Base-by-base conservation (phyloP, 2,329 filamentous ascomycete species). In the Ophiosphaerella narmari region DNA sequence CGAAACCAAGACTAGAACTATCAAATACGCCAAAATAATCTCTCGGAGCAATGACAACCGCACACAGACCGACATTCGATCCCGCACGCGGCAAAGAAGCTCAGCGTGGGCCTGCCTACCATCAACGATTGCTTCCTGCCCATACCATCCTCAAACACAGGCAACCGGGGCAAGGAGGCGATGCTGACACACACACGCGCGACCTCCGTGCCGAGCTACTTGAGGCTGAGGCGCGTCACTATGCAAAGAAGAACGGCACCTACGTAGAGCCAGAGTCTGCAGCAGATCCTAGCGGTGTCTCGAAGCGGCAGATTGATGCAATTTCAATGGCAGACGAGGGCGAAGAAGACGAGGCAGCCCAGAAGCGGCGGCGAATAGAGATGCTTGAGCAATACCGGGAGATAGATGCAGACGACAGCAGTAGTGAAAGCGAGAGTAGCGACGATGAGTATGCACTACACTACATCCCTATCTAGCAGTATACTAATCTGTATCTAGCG, bases 1-100 rank as follows among this genome's bases (percentile, higher is more conserved):
- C 66, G 66, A 69, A 68, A 66, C 38, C 29, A 2, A 23, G n/a
- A 12, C 14, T 18, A 39, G 16, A 11, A 18, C 1, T 39, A 35
- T 21, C n/a, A 7, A 7, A 16, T 1, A 3, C 4, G 13, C 9
- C 7, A 3, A 4, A 21, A 46, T 23, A 40, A 43, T n/a, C 35
- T 1, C 11, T 6, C 31, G 9, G 11, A 50, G 75, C 56, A 12
- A 80, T 80, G 78, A 75, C 72, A 33, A 77, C 75, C 76, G 85
- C 85, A 50, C 85, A 87, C 72, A 89, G 94, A 77, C 94, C 94
- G 48, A 99, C 94, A 0, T 99, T 99, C 71, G 94, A 99, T 74
- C 94, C 94, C 59, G 90, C 92, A 83, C 86, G 88, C 71, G 94
- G 94, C 72, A 97, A 97, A 81, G 94, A 99, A 76, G 91, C 92